phyloP scores from a whole-genome alignment of 2,329 filamentous ascomycete genomes.

The Pseudocercospora fijiensis region DNA sequence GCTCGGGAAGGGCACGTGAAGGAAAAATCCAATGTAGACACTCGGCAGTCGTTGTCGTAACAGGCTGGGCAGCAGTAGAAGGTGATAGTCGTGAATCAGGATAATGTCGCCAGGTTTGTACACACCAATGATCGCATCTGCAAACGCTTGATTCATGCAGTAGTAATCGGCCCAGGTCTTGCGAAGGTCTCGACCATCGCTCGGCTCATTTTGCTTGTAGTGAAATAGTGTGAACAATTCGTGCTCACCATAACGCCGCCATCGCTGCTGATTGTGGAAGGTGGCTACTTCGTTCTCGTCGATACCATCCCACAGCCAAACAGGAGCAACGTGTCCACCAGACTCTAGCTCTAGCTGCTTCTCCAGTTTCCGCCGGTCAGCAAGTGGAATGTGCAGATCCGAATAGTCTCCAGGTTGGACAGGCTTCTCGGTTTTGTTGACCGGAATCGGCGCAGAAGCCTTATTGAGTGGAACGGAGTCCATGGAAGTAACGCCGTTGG shows the following conservation, averaged over 20 bases:
- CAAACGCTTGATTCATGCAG: conserved; percentile 88
- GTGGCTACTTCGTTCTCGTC: conserved; percentile 65
- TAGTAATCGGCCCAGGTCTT: conserved; percentile 91
- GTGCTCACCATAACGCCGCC: conserved; percentile 87
- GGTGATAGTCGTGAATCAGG: conserved; percentile 90
- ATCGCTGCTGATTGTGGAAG: conserved; percentile 78
- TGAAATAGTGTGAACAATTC: conserved; percentile 92
- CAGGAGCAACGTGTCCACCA: conserved; percentile 76
- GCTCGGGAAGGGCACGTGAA: conserved; percentile 92
- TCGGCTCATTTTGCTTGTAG: conserved; percentile 92
- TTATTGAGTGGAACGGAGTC: conserved; percentile 63
- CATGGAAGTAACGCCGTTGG: conserved; percentile 31
- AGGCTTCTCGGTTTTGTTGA: conserved; percentile 57
- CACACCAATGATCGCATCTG: conserved; percentile 79
- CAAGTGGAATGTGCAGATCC: conserved; percentile 67
- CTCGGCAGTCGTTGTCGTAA: conserved; percentile 81
- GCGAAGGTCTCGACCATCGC: conserved; percentile 76
- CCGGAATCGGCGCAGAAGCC: conserved; percentile 74
- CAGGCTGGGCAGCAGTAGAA: conserved; percentile 85
- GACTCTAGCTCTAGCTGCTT: conserved; percentile 69
- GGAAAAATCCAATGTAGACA: conserved; percentile 91
- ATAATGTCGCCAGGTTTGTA: conserved; percentile 94
- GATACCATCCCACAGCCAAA: conserved; percentile 81
- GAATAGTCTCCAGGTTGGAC: conserved; percentile 52
- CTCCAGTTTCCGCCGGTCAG: conserved; percentile 72